Evolutionary conservation across 768 basidiomycete species (phyloP), one percentile per base, ranked within the genome.

Genomic region (Boletus huronensis): DNA sequence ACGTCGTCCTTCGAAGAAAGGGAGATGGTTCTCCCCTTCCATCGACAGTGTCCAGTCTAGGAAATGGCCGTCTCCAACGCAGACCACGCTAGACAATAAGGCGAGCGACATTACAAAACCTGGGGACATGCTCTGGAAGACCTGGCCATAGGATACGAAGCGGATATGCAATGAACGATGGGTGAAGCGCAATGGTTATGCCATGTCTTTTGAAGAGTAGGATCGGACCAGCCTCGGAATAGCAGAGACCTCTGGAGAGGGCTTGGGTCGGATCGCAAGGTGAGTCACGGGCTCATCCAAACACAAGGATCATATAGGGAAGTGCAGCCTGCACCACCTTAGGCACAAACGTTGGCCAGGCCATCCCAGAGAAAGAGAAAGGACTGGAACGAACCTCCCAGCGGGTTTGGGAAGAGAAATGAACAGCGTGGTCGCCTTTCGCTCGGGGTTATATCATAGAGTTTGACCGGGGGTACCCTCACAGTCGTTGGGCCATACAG

Each of bases 381-480:
- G 14, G 6, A 25, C 14, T 5, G 41, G 21, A 19, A 4, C 2
- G 16, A 19, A 44, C 3, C 7, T 25, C 25, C 23, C 0, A 19
- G 14, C 2, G 23, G 1, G 14, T 7, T 26, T 32, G 11, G 31
- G 13, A 16, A 28, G 28, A 44, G 25, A 29, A 23, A 25, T 1
- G 28, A 3, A 31, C 14, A 8, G 35, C 6, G 11, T n/a, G 25
- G 29, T 25, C 21, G 13, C 3, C 13, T 17, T 17, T 11, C 29
- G 3, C 6, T 35, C n/a, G 9, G 28, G 5, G 36, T 31, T 62
- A 36, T 48, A 52, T 58, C n/a, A 3, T 5, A 28, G 32, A 4
- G 23, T 25, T 26, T 10, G n/a, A 51, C 42, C 6, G 21, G n/a
- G 43, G 47, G 61, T 62, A 62, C 61, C 60, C 53, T 62, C 52